Percentiles rank a stretch among this genome's conserved stretches.
These are phyloP conservation scores for Geosmithia putterillii DNA, from an alignment of 2,329 filamentous ascomycete genomes.

Conservation along the genomic window DNA sequence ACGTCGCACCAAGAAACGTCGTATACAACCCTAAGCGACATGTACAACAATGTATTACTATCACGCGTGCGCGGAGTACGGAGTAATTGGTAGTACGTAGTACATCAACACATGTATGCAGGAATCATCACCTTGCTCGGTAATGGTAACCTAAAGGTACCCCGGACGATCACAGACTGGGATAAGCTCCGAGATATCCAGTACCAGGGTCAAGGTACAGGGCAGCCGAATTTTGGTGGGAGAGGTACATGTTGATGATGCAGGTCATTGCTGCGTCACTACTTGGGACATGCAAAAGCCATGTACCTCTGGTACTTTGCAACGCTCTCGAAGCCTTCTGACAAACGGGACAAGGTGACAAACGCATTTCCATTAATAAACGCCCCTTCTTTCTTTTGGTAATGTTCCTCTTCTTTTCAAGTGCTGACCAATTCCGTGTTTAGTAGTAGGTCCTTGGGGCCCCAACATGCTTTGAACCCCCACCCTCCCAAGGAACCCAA, in stretches of 20 bases:
- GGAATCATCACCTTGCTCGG: background rate
- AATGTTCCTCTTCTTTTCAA: no score
- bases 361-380: no score
- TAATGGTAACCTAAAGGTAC: background rate
- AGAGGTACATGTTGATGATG: conserved; percentile 1
- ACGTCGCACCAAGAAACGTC: no score
- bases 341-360: no score
- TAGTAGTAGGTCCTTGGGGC: no score
- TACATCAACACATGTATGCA: background rate
- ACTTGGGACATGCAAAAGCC: background rate
- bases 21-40: no score
- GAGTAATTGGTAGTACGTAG: no score
- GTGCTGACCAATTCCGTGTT: no score
- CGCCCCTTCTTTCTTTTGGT: no score
- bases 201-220: background rate
- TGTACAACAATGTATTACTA: no score
- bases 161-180: background rate
- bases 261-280: conserved; percentile 2
- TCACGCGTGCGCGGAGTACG: no score
- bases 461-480: no score
- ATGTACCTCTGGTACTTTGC: background rate
- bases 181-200: background rate
- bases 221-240: background rate
- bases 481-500: background rate
- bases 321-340: background rate